Conservation (phyloP, 2,329 filamentous ascomycete genomes). For the Aspergillus persii region DNA sequence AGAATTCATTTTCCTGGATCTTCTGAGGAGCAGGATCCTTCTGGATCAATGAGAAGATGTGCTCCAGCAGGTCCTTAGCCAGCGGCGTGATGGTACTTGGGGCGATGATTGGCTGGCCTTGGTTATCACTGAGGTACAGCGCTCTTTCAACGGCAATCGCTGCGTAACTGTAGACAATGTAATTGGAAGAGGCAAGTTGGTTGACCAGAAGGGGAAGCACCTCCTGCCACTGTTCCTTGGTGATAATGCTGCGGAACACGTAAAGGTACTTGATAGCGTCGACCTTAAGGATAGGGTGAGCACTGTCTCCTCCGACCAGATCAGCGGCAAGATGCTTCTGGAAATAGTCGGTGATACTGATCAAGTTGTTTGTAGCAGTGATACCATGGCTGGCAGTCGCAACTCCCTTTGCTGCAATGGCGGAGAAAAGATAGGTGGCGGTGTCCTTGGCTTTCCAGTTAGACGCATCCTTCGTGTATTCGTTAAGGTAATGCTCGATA, state of each 20-base stretch:
- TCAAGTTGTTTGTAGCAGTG: constrained; percentile 79
- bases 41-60: constrained; percentile 88
- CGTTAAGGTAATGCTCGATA: constrained; percentile 75
- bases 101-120: constrained; percentile 74
- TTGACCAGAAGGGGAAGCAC: constrained; percentile 88
- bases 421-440: constrained; percentile 93
- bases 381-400: constrained; percentile 87
- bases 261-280: constrained; percentile 98
- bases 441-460: constrained; percentile 99
- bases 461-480: constrained; percentile 65
- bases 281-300: constrained; percentile 86
- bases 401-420: constrained; percentile 87
- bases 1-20: constrained; percentile 96
- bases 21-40: constrained; percentile 82
- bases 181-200: constrained; percentile 84
- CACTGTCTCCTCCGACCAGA: constrained; percentile 65
- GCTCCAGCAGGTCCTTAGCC: constrained; percentile 80
- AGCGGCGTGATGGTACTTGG: constrained; percentile 75
- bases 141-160: constrained; percentile 95
- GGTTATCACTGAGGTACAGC: constrained; percentile 75
- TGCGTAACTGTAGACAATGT: constrained; percentile 96
- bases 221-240: constrained; percentile 85
- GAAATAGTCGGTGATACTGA: constrained; percentile 94
- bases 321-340: constrained; percentile 89
- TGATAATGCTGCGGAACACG: constrained; percentile 91